phyloP scores from a whole-genome alignment of 441 rosid species.

The Flueggea neowawraea region DNA sequence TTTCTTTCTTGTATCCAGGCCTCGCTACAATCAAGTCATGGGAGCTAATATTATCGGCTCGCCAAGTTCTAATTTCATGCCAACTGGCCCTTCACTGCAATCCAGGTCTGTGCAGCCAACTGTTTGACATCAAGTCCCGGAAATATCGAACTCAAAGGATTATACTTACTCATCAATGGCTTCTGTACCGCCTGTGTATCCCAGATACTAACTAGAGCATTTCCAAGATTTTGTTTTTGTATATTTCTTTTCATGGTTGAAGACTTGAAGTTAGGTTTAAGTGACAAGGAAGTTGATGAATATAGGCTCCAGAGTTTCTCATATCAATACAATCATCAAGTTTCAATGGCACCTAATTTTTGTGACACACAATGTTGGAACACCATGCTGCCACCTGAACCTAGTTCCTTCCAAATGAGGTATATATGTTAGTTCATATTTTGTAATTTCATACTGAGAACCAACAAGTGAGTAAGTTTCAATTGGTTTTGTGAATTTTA shows the following conservation, averaged over 20 bases:
- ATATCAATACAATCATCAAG: background rate
- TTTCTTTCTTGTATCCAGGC: no score
- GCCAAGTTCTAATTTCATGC: no score
- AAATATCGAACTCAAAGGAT: background rate
- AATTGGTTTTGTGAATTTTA: no score
- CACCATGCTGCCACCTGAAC: background rate
- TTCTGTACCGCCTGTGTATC: background rate
- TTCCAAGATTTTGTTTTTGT: background rate
- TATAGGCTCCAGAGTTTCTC: background rate
- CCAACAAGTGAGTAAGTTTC: no score
- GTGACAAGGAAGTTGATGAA: background rate
- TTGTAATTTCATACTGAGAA: background rate
- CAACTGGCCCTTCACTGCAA: background rate
- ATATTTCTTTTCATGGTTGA: background rate
- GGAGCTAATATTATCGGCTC: no score
- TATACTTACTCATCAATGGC: background rate
- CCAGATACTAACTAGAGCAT: background rate
- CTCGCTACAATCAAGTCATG: no score
- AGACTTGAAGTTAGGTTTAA: no score
- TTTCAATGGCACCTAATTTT: background rate
- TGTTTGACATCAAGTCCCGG: background rate
- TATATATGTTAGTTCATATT: background rate
- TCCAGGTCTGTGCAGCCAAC: background rate
- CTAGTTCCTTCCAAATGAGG: background rate
- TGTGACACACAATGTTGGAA: background rate